Evolutionary conservation across 176 grass and related monocot species (phyloP).

Genomic region (Urochloa ruziziensis): DNA sequence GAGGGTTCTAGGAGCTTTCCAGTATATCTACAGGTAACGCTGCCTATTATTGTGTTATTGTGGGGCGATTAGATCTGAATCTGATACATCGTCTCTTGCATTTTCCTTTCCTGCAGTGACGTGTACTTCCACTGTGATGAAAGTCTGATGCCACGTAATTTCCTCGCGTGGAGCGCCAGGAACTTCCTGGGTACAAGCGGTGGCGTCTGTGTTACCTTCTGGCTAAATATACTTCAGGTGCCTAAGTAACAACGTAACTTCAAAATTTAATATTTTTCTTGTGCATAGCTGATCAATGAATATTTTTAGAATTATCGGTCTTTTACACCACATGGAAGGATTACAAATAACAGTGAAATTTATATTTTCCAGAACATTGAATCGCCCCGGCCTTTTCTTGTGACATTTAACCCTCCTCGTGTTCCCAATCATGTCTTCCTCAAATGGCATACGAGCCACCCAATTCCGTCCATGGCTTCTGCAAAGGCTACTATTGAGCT

Average conservation of each 20-base stretch:
- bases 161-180: conserved; percentile 76
- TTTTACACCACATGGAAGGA: neutral
- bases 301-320: neutral
- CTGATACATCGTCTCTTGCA: neutral
- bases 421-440: conserved; percentile 59
- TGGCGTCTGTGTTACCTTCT: conserved; percentile 75
- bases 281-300: neutral
- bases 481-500: conserved; percentile 67
- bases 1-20: conserved; percentile 71
- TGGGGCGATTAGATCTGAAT: neutral
- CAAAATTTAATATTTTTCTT: neutral
- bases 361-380: conserved; percentile 52
- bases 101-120: conserved; percentile 43
- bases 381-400: conserved; percentile 51
- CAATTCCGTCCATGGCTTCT: conserved; percentile 68
- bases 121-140: conserved; percentile 81
- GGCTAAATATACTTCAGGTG: conserved; percentile 88
- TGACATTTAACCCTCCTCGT: conserved; percentile 69
- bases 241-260: neutral
- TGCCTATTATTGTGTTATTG: neutral
- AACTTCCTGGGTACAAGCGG: conserved; percentile 71
- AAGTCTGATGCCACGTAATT: conserved; percentile 74
- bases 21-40: conserved; percentile 64
- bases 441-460: conserved; percentile 75
- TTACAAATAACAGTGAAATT: neutral